Base-by-base conservation (phyloP, 2,329 filamentous ascomycete species). In the Colletotrichum chlorophyti region DNA sequence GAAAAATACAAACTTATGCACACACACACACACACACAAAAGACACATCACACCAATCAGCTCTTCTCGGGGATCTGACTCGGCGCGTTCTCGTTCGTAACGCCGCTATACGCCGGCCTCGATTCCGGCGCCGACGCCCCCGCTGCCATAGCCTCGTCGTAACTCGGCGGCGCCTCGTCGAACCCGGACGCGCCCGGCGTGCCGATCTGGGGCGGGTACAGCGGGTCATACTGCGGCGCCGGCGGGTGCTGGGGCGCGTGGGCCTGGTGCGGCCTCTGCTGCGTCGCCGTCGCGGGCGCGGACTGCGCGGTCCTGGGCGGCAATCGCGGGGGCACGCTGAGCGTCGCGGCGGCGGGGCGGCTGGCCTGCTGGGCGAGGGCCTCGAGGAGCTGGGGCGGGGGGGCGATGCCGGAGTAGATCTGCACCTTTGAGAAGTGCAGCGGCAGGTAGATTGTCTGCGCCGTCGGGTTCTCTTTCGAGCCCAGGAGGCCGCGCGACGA, bases 121-220 rank as follows among this genome's bases (percentile, higher is more conserved):
- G 91, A 84, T 53, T 92, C 85, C 2, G 91, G 91, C 31, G 85
- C 88, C 0, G 78, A 73, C 61, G 95, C 75, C 58, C 88, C 85
- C 63, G 91, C 88, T 6, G 92, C 93, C 75, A 97, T 88, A 11
- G 92, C 93, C 73, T 97, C 93, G 74, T 97, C 93, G 69, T 98
- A 98, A 68, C 91, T 97, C 7, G 93, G 93, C 15, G 94, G 93
- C n/a, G 92, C 91, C 53, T 95, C 92, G 27, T 91, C 88, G 63
- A 84, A 79, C 0, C 71, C 69, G 15, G 77, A 72, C 2, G 71
- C 79, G 3, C 73, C 76, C 10, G 70, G 66, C 8, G 74, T 70
- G 31, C 81, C 79, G 17, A 87, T 72, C 66, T 86, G 84, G 4
- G 85, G 83, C 14, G 84, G 85, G 60, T 86, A 87, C 7, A 84